Evolutionary conservation across 139 green algal genomes (phyloP).

Genomic region (Zygnema circumcarinatum): DNA sequence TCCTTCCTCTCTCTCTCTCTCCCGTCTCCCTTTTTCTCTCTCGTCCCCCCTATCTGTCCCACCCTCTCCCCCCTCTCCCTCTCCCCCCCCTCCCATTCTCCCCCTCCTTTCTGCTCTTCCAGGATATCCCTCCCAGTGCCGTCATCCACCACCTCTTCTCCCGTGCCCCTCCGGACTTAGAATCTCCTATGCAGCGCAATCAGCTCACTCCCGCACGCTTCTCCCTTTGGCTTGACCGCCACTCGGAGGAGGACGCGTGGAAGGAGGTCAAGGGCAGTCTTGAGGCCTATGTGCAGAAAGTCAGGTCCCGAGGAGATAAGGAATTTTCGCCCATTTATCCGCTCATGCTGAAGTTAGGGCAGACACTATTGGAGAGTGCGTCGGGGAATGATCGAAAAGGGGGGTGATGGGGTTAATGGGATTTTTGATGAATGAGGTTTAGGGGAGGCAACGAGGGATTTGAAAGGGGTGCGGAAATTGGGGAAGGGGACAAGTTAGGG

Average conservation of each 20-base stretch:
- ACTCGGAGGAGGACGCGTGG: conserved; percentile 57
- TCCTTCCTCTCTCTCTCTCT: conserved; percentile 13
- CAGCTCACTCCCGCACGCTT: conserved; percentile 81
- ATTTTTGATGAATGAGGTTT: neutral
- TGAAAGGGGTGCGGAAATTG: neutral
- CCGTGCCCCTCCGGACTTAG: conserved; percentile 70
- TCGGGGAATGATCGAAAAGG: neutral
- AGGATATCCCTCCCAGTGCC: conserved; percentile 75
- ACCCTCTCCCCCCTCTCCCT: neutral
- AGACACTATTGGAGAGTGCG: conserved; percentile 15
- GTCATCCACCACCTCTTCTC: conserved; percentile 89
- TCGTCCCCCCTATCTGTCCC: neutral
- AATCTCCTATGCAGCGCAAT: conserved; percentile 77
- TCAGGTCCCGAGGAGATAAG: conserved; percentile 46
- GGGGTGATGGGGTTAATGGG: neutral
- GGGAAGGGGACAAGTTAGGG: too few species aligned
- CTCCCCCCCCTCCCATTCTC: neutral
- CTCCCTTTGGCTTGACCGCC: conserved; percentile 88
- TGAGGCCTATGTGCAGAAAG: conserved; percentile 38
- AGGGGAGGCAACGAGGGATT: neutral
- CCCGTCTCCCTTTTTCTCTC: neutral
- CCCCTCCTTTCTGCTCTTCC: conserved; percentile 54
- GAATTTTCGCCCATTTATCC: conserved; percentile 57
- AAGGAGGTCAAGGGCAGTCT: conserved; percentile 44
- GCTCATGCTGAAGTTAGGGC: conserved; percentile 56